Evolutionary conservation across 768 basidiomycete genomes (phyloP), one percentile per base, ranked within the genome.

Genomic region (Leccinum incarnatum): DNA sequence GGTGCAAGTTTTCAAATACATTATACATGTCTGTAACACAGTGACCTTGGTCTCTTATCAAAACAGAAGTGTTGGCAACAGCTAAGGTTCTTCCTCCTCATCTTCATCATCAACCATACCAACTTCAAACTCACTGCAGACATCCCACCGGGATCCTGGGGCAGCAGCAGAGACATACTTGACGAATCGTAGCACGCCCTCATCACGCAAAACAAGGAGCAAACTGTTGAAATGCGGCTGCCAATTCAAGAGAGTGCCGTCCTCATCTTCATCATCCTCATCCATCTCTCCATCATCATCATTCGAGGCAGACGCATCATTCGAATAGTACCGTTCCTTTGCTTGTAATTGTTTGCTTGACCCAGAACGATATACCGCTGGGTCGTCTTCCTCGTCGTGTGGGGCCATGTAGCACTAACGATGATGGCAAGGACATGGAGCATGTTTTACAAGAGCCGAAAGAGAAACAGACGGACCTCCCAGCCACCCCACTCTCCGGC

Each of bases 91-190:
- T 5, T 66, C 70, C 29, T 68, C 37, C 12, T 67, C 70, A 2
- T 80, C 82, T 1, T 78, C 83, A 9, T 83, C 82, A 1, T 89
- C 83, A 23, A 93, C 70, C 78, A 89, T 85, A 2, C 92, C 94
- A 10, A 97, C 87, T 68, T 94, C 93, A 71, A 89, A 98, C 75
- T 98, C 96, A 4, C 87, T 88, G 62, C 87, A 92, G 11, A 98
- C 76, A 70, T 98, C 96, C 94, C 94, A 98, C 55, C 96, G 78
- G 29, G 92, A 94, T 9, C 94, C 93, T 53, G 87, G 84, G 0
- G 96, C 96, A 1, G 87, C 85, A 15, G 91, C 92, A 27, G 90
- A 91, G 19, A 98, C 84, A 67, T 98, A 98, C 72, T 98, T 98
- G 62, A 95, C 93, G 71, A 98, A 98, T 45, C 84, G 84, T 86